Evolutionary conservation across 1,284 basidiomycete genomes (phyloP).

Genomic region (Gymnopus androsaceus): DNA sequence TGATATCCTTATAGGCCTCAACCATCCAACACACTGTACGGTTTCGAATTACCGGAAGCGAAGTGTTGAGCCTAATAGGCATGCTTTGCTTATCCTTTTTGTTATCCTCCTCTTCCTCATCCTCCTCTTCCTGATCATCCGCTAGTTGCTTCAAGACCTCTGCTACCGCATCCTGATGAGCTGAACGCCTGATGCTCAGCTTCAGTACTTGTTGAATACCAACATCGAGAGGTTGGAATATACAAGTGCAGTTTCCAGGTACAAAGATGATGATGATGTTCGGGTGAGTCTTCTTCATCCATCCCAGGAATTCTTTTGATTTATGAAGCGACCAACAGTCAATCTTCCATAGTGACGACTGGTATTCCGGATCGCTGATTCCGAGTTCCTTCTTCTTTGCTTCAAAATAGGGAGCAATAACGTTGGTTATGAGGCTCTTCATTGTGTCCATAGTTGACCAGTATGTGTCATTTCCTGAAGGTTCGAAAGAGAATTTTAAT

Average conservation of each 20-base stretch:
- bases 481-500: background rate
- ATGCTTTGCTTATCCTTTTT: no score
- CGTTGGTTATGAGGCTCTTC: background rate
- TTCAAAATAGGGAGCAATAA: conserved; percentile 8
- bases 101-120: no score
- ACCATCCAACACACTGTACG: conserved; percentile 6
- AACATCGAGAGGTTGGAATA: conserved; percentile 8
- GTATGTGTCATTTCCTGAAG: conserved; percentile 1
- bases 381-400: background rate
- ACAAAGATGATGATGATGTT: conserved; percentile 2
- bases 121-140: no score
- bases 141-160: background rate
- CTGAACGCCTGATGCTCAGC: conserved; percentile 1
- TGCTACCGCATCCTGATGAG: background rate
- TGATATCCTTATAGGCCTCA: conserved; percentile 2
- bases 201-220: conserved; percentile 1
- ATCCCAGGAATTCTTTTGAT: background rate
- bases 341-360: conserved; percentile 5
- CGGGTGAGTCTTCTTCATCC: conserved; percentile 7
- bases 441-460: conserved; percentile 8
- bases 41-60: background rate
- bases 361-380: background rate
- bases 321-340: conserved; percentile 9
- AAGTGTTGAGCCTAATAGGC: background rate
- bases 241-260: conserved; percentile 4